These are phyloP conservation scores for Boletellus dicymbophilus DNA, from an alignment of 1,284 basidiomycete species.

Conservation along the genomic window DNA sequence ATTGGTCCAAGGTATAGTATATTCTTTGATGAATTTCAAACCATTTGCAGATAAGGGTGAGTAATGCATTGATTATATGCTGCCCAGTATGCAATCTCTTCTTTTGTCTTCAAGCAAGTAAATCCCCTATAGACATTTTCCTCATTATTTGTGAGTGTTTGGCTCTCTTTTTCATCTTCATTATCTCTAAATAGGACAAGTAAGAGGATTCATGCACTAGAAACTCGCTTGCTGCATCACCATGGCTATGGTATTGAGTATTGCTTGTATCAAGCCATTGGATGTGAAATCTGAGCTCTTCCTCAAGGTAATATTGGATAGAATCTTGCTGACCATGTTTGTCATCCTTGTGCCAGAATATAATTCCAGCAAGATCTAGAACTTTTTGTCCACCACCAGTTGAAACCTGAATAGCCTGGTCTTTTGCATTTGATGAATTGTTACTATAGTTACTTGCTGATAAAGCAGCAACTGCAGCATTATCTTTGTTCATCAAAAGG, in stretches of 20 bases:
- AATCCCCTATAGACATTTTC: neutral
- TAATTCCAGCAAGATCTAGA: neutral
- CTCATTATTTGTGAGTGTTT: neutral
- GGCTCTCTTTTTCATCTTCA: neutral
- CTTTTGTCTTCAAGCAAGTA: neutral
- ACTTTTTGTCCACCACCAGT: neutral
- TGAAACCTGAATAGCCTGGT: neutral
- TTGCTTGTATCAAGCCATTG: neutral
- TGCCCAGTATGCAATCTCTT: neutral
- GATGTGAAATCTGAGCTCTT: neutral
- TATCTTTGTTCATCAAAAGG: neutral
- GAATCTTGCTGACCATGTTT: neutral
- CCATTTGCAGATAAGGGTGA: neutral
- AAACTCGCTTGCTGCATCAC: neutral
- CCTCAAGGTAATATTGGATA: neutral
- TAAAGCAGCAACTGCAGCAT: neutral
- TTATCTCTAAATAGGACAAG: neutral
- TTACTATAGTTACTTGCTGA: too few relatives aligned
- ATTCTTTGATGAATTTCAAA: neutral
- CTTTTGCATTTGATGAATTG: neutral
- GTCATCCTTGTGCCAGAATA: neutral
- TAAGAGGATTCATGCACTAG: neutral
- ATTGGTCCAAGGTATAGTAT: neutral
- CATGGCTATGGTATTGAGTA: neutral
- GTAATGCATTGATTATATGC: neutral